phyloP scores from a whole-genome alignment of 1,284 basidiomycete species.

The Dichomitus squalens region DNA sequence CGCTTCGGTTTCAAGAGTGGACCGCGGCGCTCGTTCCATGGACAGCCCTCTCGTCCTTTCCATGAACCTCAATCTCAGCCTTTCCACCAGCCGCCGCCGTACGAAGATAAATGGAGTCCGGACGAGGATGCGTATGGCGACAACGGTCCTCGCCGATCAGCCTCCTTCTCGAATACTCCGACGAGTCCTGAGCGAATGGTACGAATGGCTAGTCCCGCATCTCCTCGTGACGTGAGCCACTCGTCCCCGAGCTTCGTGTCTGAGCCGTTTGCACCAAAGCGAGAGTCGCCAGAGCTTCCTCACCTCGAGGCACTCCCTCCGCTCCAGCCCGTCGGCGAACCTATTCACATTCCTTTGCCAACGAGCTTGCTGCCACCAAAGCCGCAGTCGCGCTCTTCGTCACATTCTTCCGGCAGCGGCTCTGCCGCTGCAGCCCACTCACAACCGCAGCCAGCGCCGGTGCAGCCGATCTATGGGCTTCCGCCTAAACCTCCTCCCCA shows the following conservation, averaged over 20 bases:
- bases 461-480: neutral
- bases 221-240: constrained; percentile 12
- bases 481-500: constrained; percentile 11
- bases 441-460: neutral
- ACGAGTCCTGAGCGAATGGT: constrained; percentile 11
- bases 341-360: neutral
- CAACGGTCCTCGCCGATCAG: constrained; percentile 3
- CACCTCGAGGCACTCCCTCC: constrained; percentile 13
- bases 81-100: constrained; percentile 29
- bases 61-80: constrained; percentile 27
- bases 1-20: constrained; percentile 10
- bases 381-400: constrained; percentile 13
- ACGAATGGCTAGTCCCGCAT: constrained; percentile 14
- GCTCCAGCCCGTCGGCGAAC: constrained; percentile 4
- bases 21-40: neutral
- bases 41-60: constrained; percentile 10
- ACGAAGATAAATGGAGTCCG: constrained; percentile 25
- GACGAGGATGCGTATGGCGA: constrained; percentile 17
- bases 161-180: constrained; percentile 2
- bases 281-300: constrained; percentile 20
- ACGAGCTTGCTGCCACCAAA: neutral
- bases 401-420: constrained; percentile 12
- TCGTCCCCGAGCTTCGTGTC: constrained; percentile 11
- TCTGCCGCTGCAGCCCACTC: constrained; percentile 6
- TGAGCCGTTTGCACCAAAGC: constrained; percentile 8